phyloP scores from a whole-genome alignment of 352 stramenopile species.

The Pythium biforme region DNA sequence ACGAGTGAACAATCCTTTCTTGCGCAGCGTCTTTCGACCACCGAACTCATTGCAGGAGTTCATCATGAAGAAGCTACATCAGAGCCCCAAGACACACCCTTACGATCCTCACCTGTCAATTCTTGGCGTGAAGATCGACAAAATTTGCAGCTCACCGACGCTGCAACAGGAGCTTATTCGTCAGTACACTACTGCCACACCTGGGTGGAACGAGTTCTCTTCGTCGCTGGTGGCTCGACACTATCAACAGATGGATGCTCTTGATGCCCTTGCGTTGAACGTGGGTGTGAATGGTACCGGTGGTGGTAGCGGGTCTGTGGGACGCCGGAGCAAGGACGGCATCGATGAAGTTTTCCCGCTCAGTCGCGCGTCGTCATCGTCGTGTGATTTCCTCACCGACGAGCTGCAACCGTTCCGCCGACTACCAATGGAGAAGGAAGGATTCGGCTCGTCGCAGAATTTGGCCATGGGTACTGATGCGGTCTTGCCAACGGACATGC shows the following conservation, averaged over 20 bases:
- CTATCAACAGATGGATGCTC: conserved; percentile 74
- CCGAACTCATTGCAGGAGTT: conserved; percentile 67
- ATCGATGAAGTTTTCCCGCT: conserved; percentile 55
- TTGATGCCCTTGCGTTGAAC: conserved; percentile 37
- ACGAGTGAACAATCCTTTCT: conserved; percentile 71
- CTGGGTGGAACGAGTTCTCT: conserved; percentile 64
- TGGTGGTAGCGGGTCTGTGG: background rate
- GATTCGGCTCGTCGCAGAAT: conserved; percentile 63
- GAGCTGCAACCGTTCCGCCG: conserved; percentile 68
- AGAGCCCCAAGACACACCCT: conserved; percentile 43
- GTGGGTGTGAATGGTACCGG: conserved; percentile 12
- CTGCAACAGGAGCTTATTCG: conserved; percentile 77
- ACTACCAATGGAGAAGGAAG: conserved; percentile 69
- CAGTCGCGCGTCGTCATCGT: conserved; percentile 53
- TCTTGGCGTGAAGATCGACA: conserved; percentile 77
- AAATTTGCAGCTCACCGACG: conserved; percentile 69
- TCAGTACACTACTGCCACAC: conserved; percentile 64
- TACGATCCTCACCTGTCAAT: conserved; percentile 77
- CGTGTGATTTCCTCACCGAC: conserved; percentile 60
- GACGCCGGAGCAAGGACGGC: conserved; percentile 27
- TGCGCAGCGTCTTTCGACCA: conserved; percentile 69
- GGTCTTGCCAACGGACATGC: conserved; percentile 69
- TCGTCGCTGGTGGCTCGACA: conserved; percentile 68
- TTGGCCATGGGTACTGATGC: conserved; percentile 50
- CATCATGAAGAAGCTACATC: conserved; percentile 63